phyloP scores from a whole-genome alignment of 2,329 filamentous ascomycete species.

The Ophiocordyceps sinensis region DNA sequence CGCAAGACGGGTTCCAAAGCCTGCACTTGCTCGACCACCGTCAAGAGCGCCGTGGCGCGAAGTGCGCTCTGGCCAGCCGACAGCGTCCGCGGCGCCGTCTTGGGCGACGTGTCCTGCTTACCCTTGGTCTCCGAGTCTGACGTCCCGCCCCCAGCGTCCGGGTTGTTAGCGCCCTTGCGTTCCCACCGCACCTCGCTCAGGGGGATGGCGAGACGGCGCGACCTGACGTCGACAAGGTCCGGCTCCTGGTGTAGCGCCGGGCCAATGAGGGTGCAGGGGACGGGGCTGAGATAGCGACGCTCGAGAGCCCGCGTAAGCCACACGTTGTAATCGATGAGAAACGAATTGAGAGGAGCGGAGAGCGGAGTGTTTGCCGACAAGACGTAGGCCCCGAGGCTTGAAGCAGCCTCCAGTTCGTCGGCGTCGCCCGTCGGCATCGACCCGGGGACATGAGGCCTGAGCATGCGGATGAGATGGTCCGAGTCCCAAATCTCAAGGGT shows the following conservation, averaged over 20 bases:
- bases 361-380: conserved; percentile 75
- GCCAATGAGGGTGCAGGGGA: conserved; percentile 66
- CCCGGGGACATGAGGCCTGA: conserved; percentile 60
- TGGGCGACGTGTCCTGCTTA: conserved; percentile 19
- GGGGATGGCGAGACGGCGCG: conserved; percentile 71
- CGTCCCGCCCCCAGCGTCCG: conserved; percentile 45
- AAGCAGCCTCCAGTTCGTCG: conserved; percentile 48
- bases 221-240: conserved; percentile 57
- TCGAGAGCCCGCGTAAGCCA: conserved; percentile 72
- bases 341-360: conserved; percentile 66
- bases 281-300: conserved; percentile 49
- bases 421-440: conserved; percentile 20
- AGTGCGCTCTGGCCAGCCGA: conserved; percentile 58
- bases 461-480: conserved; percentile 69
- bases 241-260: conserved; percentile 71
- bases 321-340: conserved; percentile 66
- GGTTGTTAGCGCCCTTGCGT: conserved; percentile 53
- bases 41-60: conserved; percentile 65
- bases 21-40: conserved; percentile 71
- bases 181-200: conserved; percentile 80
- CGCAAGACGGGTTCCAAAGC: conserved; percentile 70
- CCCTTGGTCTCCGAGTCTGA: conserved; percentile 42
- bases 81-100: conserved; percentile 33
- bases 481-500: conserved; percentile 81
- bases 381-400: conserved; percentile 64